Conservation (phyloP, 306 rosid species). For the apple (Malus domestica) region DNA sequence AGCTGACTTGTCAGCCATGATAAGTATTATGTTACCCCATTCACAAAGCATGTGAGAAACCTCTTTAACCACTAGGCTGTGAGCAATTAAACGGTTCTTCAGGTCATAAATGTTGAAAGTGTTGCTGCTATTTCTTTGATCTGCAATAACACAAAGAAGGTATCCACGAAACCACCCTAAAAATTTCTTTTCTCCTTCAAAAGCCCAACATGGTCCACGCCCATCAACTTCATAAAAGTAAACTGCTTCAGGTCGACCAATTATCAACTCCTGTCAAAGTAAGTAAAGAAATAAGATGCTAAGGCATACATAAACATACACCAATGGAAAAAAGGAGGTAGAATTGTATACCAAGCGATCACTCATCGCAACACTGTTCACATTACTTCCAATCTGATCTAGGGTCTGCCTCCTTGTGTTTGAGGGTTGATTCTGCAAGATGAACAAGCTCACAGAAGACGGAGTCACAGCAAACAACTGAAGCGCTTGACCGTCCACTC, state of each 20-base stretch:
- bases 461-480: constrained; percentile 88
- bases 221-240: constrained; percentile 98
- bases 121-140: constrained; percentile 70
- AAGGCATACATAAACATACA: background rate
- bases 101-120: constrained; percentile 89
- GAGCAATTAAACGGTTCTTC: constrained; percentile 89
- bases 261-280: constrained; percentile 56
- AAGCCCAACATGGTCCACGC: constrained; percentile 99
- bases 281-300: background rate
- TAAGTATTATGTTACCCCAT: constrained; percentile 91
- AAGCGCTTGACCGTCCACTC: constrained; percentile 92
- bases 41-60: constrained; percentile 96
- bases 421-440: constrained; percentile 71
- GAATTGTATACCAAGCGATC: constrained; percentile 67
- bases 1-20: constrained; percentile 82
- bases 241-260: constrained; percentile 93
- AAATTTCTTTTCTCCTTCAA: constrained; percentile 93
- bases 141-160: constrained; percentile 88
- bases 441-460: constrained; percentile 70
- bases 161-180: constrained; percentile 98
- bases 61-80: constrained; percentile 67
- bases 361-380: constrained; percentile 79
- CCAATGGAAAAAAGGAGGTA: constrained; percentile 23
- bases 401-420: constrained; percentile 61
- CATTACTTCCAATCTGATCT: constrained; percentile 85